Evolutionary conservation across 495 filamentous ascomycete genomes (phyloP), one percentile per base, ranked within the genome.

Genomic region (Cercophora newfieldiana): DNA sequence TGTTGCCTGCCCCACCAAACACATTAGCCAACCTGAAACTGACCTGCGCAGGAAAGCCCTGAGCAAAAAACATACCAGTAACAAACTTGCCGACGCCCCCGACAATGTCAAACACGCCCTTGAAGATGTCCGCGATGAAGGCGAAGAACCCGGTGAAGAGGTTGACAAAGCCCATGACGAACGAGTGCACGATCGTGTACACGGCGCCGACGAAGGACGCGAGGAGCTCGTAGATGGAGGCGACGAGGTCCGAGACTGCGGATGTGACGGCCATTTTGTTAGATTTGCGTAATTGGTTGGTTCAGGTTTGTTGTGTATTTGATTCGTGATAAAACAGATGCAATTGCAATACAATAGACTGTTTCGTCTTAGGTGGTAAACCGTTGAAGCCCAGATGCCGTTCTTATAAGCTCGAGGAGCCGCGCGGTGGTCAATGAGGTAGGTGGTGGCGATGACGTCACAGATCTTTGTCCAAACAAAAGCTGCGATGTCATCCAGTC

Each of bases 41-140:
- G 47, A 5, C 10, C 12, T 28, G 26, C 1, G 26, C 24, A 29
- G 44, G 18, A 47, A 33, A 61, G n/a, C n/a, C n/a, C n/a, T n/a
- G n/a, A n/a, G n/a, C 14, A 54, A 28, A 53, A 28, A 21, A 69
- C 74, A 8, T 63, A 78, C 76, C 73, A 28, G 70, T 58, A 28
- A 78, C 61, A 59, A 78, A 76, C 65, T 68, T 72, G 22, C 74
- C 74, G 12, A 78, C 59, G 0, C 76, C 76, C 7, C 74, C 71
- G 2, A 67, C 68, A 0, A 77, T 57, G 22, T 78, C 73, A 16
- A 77, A 55, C 30, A 78, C 66, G 21, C 76, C 76, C 37, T 61
- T 31, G 50, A 71, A 66, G 31, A 77, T 19, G 14, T 74, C 73
- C 8, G 55, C 69, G 30, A 72, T 18, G 8, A 78, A 66, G 66